phyloP scores from a whole-genome alignment of 495 filamentous ascomycete species.

The Talaromyces proteolyticus region DNA sequence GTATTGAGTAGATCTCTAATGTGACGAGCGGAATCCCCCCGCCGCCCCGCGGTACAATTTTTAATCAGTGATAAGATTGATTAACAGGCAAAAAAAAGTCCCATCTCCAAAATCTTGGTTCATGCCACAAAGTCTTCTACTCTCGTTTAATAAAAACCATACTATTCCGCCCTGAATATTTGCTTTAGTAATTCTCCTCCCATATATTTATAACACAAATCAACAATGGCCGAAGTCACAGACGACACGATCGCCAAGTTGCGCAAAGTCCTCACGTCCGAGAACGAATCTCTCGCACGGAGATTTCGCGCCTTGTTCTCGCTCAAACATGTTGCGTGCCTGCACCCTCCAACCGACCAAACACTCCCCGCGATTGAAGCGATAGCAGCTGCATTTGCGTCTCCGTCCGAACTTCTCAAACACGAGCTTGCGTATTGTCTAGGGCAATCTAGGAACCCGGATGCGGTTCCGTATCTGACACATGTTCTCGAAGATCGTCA shows the following conservation, averaged over 20 bases:
- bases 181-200: too few species aligned
- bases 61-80: slow-evolving; percentile 13
- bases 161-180: too few species aligned
- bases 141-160: too few species aligned
- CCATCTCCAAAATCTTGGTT: neutral
- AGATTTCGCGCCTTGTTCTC: slow-evolving; percentile 98
- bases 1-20: too few species aligned
- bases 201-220: neutral
- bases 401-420: slow-evolving; percentile 80
- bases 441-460: slow-evolving; percentile 75
- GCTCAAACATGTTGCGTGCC: slow-evolving; percentile 83
- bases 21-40: slow-evolving; percentile 18
- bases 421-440: slow-evolving; percentile 98
- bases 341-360: slow-evolving; percentile 52
- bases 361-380: slow-evolving; percentile 78
- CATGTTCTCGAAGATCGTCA: slow-evolving; percentile 67
- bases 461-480: slow-evolving; percentile 68
- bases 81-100: slow-evolving; percentile 22
- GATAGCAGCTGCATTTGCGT: slow-evolving; percentile 82
- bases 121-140: too few species aligned
- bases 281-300: slow-evolving; percentile 73
- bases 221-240: slow-evolving; percentile 9
- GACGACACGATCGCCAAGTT: slow-evolving; percentile 49
- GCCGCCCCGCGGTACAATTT: slow-evolving; percentile 23
- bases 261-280: slow-evolving; percentile 70